phyloP scores from a whole-genome alignment of 108 stramenopile species.

The Schizochytrium sp. region DNA sequence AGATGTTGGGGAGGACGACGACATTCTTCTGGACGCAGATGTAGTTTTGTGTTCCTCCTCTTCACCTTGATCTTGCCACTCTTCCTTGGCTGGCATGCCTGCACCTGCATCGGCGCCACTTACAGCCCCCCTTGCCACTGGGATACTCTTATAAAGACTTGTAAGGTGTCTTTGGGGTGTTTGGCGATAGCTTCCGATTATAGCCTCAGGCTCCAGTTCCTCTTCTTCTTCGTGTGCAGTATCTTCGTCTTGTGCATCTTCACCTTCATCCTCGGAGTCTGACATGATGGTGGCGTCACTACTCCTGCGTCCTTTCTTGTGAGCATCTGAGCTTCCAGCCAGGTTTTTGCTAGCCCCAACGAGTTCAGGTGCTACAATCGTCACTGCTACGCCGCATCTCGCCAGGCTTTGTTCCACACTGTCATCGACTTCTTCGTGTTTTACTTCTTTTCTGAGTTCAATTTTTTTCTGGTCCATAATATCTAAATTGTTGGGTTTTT shows the following conservation, averaged over 20 bases:
- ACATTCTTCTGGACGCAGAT: too few relatives aligned
- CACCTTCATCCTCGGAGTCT: background rate
- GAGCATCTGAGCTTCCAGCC: too few relatives aligned
- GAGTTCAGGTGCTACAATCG: too few relatives aligned
- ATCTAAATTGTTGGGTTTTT: too few relatives aligned
- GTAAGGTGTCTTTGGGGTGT: background rate
- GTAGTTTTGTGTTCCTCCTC: too few relatives aligned
- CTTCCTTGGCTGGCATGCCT: background rate
- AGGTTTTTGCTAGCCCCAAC: too few relatives aligned
- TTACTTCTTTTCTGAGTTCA: too few relatives aligned
- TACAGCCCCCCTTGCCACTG: background rate
- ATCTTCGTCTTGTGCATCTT: background rate
- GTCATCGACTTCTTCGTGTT: too few relatives aligned
- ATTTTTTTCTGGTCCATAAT: too few relatives aligned
- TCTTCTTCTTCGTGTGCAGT: background rate
- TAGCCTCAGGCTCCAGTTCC: background rate
- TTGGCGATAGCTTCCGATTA: background rate
- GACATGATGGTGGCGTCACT: constrained; percentile 37
- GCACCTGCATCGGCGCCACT: constrained; percentile 3
- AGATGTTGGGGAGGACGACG: too few relatives aligned
- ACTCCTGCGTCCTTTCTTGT: background rate
- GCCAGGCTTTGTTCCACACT: too few relatives aligned
- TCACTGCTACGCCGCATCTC: too few relatives aligned
- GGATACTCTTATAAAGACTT: background rate
- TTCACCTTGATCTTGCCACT: background rate